Conservation (phyloP, 2,329 filamentous ascomycete species). For the Neurospora crassa region DNA sequence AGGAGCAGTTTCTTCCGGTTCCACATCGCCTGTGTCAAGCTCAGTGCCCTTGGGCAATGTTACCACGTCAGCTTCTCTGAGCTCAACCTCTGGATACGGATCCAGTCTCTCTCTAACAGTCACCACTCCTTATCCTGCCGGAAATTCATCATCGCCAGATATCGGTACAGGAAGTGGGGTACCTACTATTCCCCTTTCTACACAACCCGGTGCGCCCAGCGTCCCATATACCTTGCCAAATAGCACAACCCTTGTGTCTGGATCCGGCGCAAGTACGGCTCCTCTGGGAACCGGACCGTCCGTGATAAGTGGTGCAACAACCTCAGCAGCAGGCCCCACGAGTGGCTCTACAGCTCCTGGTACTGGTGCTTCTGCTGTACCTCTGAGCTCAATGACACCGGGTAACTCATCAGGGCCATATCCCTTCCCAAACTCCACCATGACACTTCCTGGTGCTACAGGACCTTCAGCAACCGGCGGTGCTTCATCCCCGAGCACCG, state of each 20-base stretch:
- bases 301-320: not conserved
- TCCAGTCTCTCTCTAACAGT: not conserved
- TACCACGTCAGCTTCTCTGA: not conserved
- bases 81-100: not conserved
- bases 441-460: not conserved
- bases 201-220: not conserved
- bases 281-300: not conserved
- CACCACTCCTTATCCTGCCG: slow-evolving; percentile 1
- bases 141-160: not conserved
- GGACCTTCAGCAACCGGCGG: not conserved
- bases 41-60: not conserved
- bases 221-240: slow-evolving; percentile 3
- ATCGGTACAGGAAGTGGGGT: not conserved
- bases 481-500: not conserved
- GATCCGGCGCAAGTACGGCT: not conserved
- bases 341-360: not conserved
- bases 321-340: not conserved
- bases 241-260: not conserved
- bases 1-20: not conserved
- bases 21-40: not conserved
- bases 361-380: not conserved
- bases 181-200: not conserved
- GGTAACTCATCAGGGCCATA: not conserved
- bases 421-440: not conserved
- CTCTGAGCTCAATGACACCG: not conserved